Evolutionary conservation across 2,329 filamentous ascomycete genomes (phyloP), one percentile per base, ranked within the genome.

Genomic region (Cordyceps fumosorosea): DNA sequence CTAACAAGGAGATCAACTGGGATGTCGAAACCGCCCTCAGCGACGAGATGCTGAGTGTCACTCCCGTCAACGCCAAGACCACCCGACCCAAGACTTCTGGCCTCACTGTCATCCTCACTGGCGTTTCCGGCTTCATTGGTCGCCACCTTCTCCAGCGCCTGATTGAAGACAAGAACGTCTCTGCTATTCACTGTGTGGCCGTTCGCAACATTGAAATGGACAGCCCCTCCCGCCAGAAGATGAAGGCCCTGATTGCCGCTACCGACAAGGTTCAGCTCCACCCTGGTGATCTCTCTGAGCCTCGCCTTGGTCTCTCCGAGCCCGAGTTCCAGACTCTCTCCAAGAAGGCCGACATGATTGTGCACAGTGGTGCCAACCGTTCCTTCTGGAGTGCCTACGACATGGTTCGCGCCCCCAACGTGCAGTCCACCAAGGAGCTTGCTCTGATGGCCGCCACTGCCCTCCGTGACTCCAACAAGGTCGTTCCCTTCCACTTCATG

Each of bases 291-390:
- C 71, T 81, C 0, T 63, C 64, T 0, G 50, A 54, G 1, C 69
- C 72, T 0, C 64, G 45, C 4, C 71, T 82, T 3, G 79, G 80
- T 0, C 71, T 83, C 2, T 66, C 66, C 1, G 62, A 73, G 24
- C 34, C 64, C 1, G 69, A 71, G 7, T 67, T 71, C 18, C 18
- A 56, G 3, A 29, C 29, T 1, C 65, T 83, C 2, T 68, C 69
- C n/a, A 29, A 53, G 3, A 52, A 66, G 3, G 73, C 70, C 1
- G 74, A 80, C 65, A 67, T 79, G 4, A 79, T 88, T 56, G 79
- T 89, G 29, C 87, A 84, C 68, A 75, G 72, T 57, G 82, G 77
- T 8, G 78, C 79, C n/a, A 73, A 76, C 22, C 69, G 71, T 16
- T 75, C 68, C 7, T 77, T 70, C 67, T 62, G 70, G 64, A 73